A percentile compares a stretch with the other conserved stretches of the same genome.
Evolutionary conservation across 1,284 basidiomycete genomes (phyloP).

Genomic region (Singerocomus rubriflavus): DNA sequence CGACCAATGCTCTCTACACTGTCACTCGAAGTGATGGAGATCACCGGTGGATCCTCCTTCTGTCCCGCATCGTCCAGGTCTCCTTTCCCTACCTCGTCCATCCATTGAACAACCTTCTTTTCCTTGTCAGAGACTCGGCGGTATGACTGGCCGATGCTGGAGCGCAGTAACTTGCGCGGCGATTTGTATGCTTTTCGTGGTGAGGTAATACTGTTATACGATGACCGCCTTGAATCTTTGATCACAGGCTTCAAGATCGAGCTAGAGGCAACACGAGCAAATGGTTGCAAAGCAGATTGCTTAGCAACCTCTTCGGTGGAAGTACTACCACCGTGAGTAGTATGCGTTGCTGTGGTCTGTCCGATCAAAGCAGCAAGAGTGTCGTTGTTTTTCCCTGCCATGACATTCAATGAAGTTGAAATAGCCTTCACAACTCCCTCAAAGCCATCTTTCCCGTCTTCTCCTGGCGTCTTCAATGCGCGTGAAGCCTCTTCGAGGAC

Average conservation of each 20-base stretch:
- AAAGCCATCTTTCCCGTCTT: slow-evolving; percentile 41
- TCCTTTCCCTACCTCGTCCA: slow-evolving; percentile 84
- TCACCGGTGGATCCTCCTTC: slow-evolving; percentile 42
- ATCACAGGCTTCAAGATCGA: slow-evolving; percentile 47
- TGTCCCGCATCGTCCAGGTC: slow-evolving; percentile 68
- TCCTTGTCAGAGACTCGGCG: slow-evolving; percentile 61
- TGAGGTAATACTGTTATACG: slow-evolving; percentile 45
- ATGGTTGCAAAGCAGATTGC: slow-evolving; percentile 34
- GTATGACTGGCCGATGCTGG: slow-evolving; percentile 61
- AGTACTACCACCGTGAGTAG: slow-evolving; percentile 33
- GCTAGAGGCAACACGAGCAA: slow-evolving; percentile 40
- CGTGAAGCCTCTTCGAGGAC: slow-evolving; percentile 67
- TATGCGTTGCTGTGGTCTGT: slow-evolving; percentile 57
- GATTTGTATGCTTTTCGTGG: slow-evolving; percentile 49
- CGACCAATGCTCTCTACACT: slow-evolving; percentile 27
- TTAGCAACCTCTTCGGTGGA: slow-evolving; percentile 44
- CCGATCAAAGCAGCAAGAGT: slow-evolving; percentile 64
- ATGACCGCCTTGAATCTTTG: slow-evolving; percentile 44
- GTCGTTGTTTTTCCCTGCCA: slow-evolving; percentile 67
- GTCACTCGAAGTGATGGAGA: slow-evolving; percentile 38
- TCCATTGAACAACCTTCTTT: slow-evolving; percentile 87
- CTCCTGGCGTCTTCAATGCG: slow-evolving; percentile 46
- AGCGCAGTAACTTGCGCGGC: slow-evolving; percentile 68
- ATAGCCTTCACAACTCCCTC: slow-evolving; percentile 43
- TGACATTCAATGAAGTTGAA: slow-evolving; percentile 46